Evolutionary conservation across 148 eudicot species (phyloP), one percentile per base, ranked within the genome.

Genomic region (Vaccinium darrowii): DNA sequence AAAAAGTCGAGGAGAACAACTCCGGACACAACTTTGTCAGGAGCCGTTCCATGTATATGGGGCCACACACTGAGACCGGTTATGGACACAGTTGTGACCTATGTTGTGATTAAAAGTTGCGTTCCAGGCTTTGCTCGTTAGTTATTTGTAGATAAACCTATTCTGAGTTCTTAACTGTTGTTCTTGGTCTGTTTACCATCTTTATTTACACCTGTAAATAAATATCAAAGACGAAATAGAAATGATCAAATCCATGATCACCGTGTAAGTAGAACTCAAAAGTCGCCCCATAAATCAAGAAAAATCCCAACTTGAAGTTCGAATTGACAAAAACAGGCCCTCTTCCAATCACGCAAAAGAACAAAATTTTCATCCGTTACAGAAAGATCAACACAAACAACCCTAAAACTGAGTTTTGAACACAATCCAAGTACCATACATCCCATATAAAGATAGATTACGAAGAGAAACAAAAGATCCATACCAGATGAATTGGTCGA

Each of bases 381-480:
- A 50, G 43, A 60, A 62, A 9, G 56, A 58, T 50, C 18, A 25
- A 8, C 23, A 50, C 18, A 9, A 50, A 81, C 30, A 30, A 82
- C 10, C 62, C 16, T 14, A 10, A 71, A 82, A 52, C 13, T 13
- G 10, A 10, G 5, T 78, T 57, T 79, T 4, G 5, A 60, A 21
- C 0, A 60, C 43, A 81, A 62, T 81, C 53, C n/a, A 63, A 81
- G 49, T 14, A 2, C 60, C 7, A 47, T 13, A 81, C 36, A 43
- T 43, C 47, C 47, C 7, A 67, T 3, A 49, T 2, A 49, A 14
- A 8, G 43, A 65, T 49, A 33, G 75, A 65, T 53, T 82, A 82
- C 78, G 62, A 33, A 72, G 78, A 78, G 67, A 53, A 82, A 62
- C 47, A 19, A 82, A 27, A 73, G 63, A 82, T 82, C 84, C 63